Percentiles rank a stretch among this genome's conserved stretches.
Evolutionary conservation across 2,329 filamentous ascomycete species (phyloP).

Genomic region (Nemania sp.): DNA sequence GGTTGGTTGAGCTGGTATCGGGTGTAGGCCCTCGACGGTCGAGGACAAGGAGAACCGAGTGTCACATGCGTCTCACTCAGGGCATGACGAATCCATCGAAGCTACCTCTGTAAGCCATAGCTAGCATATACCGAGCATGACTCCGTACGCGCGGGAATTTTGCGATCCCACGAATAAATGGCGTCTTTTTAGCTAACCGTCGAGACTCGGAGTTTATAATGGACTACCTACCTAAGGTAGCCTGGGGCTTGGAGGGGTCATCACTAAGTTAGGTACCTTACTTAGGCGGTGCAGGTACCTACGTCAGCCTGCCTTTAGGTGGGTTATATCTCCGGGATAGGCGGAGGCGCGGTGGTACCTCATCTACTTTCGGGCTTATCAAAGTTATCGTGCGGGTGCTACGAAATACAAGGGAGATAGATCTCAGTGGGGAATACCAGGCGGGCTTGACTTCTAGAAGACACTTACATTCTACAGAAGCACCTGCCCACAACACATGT

Average conservation of each 20-base stretch:
- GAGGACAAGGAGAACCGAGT: background rate
- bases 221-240: too few relatives aligned
- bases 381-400: background rate
- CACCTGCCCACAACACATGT: too few relatives aligned
- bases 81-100: background rate
- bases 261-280: too few relatives aligned
- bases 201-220: constrained; percentile 7
- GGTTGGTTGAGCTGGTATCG: background rate
- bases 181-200: constrained; percentile 17
- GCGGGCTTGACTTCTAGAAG: too few relatives aligned
- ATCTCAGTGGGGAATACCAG: too few relatives aligned
- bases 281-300: too few relatives aligned
- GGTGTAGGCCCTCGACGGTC: too few relatives aligned
- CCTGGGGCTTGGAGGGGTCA: constrained; percentile 18
- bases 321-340: too few relatives aligned
- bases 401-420: too few relatives aligned
- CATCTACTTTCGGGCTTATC: background rate
- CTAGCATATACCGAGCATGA: background rate
- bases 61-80: too few relatives aligned
- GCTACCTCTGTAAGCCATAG: background rate
- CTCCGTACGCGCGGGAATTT: constrained; percentile 7
- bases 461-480: too few relatives aligned
- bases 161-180: constrained; percentile 20
- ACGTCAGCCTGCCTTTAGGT: too few relatives aligned
- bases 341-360: background rate